Conservation (phyloP, 2,329 filamentous ascomycete species). For the Fusarium annulatum region DNA sequence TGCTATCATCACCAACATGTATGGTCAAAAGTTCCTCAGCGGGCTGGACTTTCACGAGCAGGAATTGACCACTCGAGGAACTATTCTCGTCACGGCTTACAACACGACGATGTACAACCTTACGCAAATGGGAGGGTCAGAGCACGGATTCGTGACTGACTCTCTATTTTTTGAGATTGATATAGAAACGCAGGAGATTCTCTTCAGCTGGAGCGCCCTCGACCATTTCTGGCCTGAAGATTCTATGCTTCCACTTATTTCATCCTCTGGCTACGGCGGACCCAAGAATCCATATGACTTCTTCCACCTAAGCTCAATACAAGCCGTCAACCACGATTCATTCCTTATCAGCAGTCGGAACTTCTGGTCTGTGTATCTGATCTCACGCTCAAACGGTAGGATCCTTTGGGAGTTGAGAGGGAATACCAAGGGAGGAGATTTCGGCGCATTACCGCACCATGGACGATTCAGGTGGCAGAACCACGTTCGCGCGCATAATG, state of each 20-base stretch:
- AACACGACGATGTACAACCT: conserved; percentile 40
- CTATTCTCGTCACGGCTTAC: conserved; percentile 41
- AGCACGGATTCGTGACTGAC: conserved; percentile 42
- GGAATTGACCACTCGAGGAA: conserved; percentile 36
- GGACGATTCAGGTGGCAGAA: conserved; percentile 52
- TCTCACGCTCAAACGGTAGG: conserved; percentile 36
- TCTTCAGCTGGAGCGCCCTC: conserved; percentile 56
- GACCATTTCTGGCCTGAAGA: conserved; percentile 44
- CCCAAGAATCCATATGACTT: conserved; percentile 32
- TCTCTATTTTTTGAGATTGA: conserved; percentile 57
- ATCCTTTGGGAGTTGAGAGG: conserved; percentile 43
- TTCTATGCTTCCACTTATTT: conserved; percentile 21
- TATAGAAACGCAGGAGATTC: conserved; percentile 51
- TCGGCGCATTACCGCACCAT: conserved; percentile 38
- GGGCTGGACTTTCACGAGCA: conserved; percentile 42
- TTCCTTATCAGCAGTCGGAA: conserved; percentile 41
- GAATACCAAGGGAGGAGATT: conserved; percentile 38
- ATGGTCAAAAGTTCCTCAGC: not conserved
- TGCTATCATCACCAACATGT: conserved; percentile 1
- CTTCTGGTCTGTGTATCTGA: conserved; percentile 37
- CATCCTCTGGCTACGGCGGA: conserved; percentile 24
- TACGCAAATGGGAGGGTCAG: conserved; percentile 24
- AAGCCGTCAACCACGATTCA: conserved; percentile 33
- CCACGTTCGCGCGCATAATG: conserved; percentile 46
- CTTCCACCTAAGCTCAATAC: conserved; percentile 45